phyloP scores from a whole-genome alignment of 2,329 filamentous ascomycete genomes.

The Coniochaeta sp. region DNA sequence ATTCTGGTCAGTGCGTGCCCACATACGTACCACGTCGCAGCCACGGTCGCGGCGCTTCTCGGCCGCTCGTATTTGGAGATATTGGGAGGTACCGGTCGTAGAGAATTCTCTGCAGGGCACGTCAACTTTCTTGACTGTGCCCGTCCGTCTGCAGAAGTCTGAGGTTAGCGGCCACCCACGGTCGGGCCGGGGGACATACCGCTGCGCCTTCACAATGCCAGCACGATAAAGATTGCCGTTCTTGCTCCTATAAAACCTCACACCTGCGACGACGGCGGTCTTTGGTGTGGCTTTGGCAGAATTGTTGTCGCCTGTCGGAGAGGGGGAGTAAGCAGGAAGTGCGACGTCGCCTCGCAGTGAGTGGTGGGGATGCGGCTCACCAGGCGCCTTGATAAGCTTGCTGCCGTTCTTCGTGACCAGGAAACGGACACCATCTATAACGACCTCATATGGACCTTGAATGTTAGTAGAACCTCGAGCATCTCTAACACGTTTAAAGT shows the following conservation, averaged over 20 bases:
- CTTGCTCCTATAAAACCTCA: conserved; percentile 79
- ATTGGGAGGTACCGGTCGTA: conserved; percentile 54
- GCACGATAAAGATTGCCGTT: conserved; percentile 79
- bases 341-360: conserved; percentile 18
- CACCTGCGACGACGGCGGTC: conserved; percentile 62
- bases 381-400: conserved; percentile 68
- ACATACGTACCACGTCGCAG: conserved; percentile 29
- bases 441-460: conserved; percentile 46
- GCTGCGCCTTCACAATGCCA: conserved; percentile 66
- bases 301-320: conserved; percentile 46
- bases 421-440: conserved; percentile 67
- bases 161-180: conserved; percentile 26
- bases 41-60: conserved; percentile 19
- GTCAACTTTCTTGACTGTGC: conserved; percentile 58
- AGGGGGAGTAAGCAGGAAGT: conserved; percentile 12
- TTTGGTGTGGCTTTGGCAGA: conserved; percentile 66
- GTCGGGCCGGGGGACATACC: conserved; percentile 45
- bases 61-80: conserved; percentile 21
- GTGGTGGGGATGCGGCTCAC: conserved; percentile 38
- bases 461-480: conserved; percentile 18
- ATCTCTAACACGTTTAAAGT: conserved; percentile 29
- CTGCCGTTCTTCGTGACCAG: conserved; percentile 68
- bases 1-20: conserved; percentile 34
- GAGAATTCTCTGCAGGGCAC: conserved; percentile 68
- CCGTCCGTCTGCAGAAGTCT: conserved; percentile 36